Base-by-base conservation (phyloP, 2,329 filamentous ascomycete species). In the Colletotrichum brevisporum region DNA sequence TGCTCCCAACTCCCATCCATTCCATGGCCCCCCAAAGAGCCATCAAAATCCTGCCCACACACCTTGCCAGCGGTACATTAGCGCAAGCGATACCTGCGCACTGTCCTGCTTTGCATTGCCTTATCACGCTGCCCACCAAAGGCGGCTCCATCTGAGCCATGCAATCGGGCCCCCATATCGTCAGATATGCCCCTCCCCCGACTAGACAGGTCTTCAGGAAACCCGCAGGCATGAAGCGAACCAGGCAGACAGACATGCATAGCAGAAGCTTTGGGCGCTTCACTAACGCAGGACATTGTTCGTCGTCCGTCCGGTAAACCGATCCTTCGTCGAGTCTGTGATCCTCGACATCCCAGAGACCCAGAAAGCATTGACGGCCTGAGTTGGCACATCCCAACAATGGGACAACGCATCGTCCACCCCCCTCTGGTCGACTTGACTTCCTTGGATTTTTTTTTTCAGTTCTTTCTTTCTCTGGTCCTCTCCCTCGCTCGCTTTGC, bases 311-410 rank as follows among this genome's bases (percentile, higher is more conserved):
- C 56, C 55, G 50, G 55, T 51, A 55, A 51, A 51, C 67, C 63
- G 62, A 69, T 69, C 62, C 45, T 45, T 39, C 67, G 36, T 61
- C 18, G 24, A 69, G 55, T 57, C 63, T 51, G 62, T 61, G 62
- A 69, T 69, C 55, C 62, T 67, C 45, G 39, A 47, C 56, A 67
- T 58, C 62, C 67, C 48, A 61, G 63, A 45, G 51, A 69, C 62
- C 67, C 48, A 61, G 63, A 45, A 56, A 69, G 67, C 67, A 66
- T 67, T 69, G 67, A 69, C 56, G 41, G 15, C 18, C 54, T 31
- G 55, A 66, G 41, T 39, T 51, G 48, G 50, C 36, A 62, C 45
- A 57, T 36, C 43, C 51, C 67, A 66, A 69, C 61, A 66, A 69
- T 65, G 61, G 60, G 55, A 66, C 62, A 56, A 45, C 55, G 56